phyloP scores from a whole-genome alignment of 495 filamentous ascomycete genomes.

The Penicillium alfredii region DNA sequence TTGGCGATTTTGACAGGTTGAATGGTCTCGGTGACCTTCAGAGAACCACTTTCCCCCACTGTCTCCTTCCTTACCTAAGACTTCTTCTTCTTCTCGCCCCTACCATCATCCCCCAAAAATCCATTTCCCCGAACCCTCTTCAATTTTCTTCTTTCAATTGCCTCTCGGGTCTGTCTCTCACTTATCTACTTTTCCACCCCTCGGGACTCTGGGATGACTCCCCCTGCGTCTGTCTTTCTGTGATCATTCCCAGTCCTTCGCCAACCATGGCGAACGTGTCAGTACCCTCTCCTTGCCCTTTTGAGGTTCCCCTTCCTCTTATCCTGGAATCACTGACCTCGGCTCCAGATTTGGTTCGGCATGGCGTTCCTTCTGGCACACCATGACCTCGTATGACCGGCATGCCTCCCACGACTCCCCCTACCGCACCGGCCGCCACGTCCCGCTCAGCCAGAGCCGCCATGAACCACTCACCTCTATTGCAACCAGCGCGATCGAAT shows the following conservation, averaged over 20 bases:
- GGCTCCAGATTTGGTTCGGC: conserved; percentile 50
- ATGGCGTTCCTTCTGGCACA: conserved; percentile 88
- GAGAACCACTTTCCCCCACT: conserved; percentile 6
- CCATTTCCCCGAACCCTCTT: conserved; percentile 1
- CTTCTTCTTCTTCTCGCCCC: no score
- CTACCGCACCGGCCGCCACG: conserved; percentile 74
- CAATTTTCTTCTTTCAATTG: no score
- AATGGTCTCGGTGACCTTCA: no score
- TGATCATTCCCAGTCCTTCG: conserved; percentile 3
- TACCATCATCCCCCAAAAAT: conserved; percentile 2
- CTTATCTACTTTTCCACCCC: no score
- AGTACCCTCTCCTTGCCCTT: conserved; percentile 5
- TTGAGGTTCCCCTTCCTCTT: not conserved
- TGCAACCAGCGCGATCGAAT: conserved; percentile 70
- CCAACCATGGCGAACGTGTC: conserved; percentile 25
- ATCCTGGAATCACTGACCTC: conserved; percentile 5
- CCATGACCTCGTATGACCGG: conserved; percentile 76
- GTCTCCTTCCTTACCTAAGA: conserved; percentile 12
- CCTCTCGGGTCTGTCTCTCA: no score
- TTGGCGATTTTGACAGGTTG: no score
- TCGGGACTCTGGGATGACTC: no score
- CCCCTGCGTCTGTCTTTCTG: no score
- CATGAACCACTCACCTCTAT: conserved; percentile 71
- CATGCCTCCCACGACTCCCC: conserved; percentile 83
- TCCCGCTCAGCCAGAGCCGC: conserved; percentile 66